These are phyloP conservation scores for Adansonia madagascariensis DNA, from an alignment of 441 rosid species.

Conservation along the genomic window DNA sequence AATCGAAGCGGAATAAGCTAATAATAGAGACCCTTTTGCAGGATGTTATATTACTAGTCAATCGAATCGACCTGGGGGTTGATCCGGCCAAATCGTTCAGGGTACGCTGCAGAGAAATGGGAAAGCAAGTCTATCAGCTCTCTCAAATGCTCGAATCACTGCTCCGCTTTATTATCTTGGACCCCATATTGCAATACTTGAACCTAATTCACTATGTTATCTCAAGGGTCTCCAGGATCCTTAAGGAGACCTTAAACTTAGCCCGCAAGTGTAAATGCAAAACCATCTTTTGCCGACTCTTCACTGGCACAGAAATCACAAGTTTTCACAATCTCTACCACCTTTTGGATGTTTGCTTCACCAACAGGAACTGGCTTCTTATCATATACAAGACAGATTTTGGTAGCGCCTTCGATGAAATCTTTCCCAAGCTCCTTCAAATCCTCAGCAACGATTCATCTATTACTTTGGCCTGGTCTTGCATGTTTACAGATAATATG, in stretches of 20 bases:
- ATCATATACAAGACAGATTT: background rate
- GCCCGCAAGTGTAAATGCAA: background rate
- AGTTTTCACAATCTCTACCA: background rate
- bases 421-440: no score
- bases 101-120: background rate
- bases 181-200: background rate
- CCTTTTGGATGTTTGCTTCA: slow-evolving; percentile 1
- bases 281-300: background rate
- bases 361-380: background rate
- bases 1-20: background rate
- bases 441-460: background rate
- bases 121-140: background rate
- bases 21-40: background rate
- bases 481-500: background rate
- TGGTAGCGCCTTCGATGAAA: no score
- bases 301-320: background rate
- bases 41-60: background rate
- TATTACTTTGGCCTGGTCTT: background rate
- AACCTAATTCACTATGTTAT: background rate
- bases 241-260: background rate
- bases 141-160: background rate
- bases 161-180: background rate
- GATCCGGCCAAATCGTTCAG: background rate
- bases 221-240: background rate
- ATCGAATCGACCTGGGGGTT: background rate